phyloP scores from a whole-genome alignment of 2,329 filamentous ascomycete species.

The Penicillium sp. region DNA sequence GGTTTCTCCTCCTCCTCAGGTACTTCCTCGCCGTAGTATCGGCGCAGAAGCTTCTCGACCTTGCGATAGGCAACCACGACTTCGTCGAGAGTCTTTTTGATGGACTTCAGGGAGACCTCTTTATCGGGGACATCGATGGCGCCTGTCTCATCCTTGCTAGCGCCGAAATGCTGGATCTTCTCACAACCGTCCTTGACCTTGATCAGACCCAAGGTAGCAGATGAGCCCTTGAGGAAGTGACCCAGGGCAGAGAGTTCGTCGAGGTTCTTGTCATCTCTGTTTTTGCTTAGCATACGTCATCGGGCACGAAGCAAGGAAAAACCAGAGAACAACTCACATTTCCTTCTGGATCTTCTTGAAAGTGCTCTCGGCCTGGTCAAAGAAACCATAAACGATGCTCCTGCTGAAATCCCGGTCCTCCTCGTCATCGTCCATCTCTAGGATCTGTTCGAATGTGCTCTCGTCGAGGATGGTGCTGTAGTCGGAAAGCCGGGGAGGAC shows the following conservation, averaged over 20 bases:
- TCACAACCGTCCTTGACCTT: slow-evolving; percentile 94
- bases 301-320: not conserved
- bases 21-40: slow-evolving; percentile 64
- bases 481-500: slow-evolving; percentile 56
- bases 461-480: slow-evolving; percentile 77
- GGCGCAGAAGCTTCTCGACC: slow-evolving; percentile 68
- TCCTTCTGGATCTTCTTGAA: slow-evolving; percentile 81
- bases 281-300: slow-evolving; percentile 1
- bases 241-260: slow-evolving; percentile 77
- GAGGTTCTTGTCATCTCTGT: slow-evolving; percentile 69
- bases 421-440: slow-evolving; percentile 95
- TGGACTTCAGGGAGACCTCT: slow-evolving; percentile 67
- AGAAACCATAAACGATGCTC: slow-evolving; percentile 88
- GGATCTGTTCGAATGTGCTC: slow-evolving; percentile 85
- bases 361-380: slow-evolving; percentile 84
- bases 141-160: slow-evolving; percentile 77
- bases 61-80: slow-evolving; percentile 78
- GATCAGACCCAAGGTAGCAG: slow-evolving; percentile 84
- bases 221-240: slow-evolving; percentile 97
- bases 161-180: slow-evolving; percentile 92
- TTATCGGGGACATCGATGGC: slow-evolving; percentile 66
- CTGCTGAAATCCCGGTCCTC: slow-evolving; percentile 86
- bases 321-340: slow-evolving; percentile 65
- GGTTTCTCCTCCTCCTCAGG: slow-evolving; percentile 14
- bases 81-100: slow-evolving; percentile 67